These are phyloP conservation scores for Globisporangium irregulare DNA, from an alignment of 352 stramenopile genomes.

Conservation along the genomic window DNA sequence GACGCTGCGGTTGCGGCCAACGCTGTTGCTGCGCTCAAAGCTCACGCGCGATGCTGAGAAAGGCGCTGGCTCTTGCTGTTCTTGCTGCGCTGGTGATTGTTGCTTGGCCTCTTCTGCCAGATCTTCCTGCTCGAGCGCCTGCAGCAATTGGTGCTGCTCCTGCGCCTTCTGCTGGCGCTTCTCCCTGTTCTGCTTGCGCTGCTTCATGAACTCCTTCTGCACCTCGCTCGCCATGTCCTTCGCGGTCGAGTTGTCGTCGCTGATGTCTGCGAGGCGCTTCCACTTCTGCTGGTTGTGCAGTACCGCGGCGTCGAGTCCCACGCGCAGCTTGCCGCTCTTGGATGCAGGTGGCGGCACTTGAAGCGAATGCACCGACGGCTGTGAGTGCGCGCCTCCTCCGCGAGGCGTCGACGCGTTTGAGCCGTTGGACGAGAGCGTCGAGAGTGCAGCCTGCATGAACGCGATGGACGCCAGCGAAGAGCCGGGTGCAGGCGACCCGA, in stretches of 20 bases:
- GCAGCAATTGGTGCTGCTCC: slow-evolving; percentile 29
- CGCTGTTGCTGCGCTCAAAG: background rate
- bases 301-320: slow-evolving; percentile 61
- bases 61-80: too few species aligned
- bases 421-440: slow-evolving; percentile 8
- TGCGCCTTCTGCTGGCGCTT: slow-evolving; percentile 40
- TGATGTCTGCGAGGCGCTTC: slow-evolving; percentile 72
- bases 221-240: slow-evolving; percentile 85
- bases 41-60: too few species aligned
- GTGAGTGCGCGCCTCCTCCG: too few species aligned
- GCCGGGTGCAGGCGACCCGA: background rate
- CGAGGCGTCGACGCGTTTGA: slow-evolving; percentile 15
- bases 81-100: background rate
- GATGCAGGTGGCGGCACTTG: background rate
- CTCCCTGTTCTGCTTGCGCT: slow-evolving; percentile 22
- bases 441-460: slow-evolving; percentile 12
- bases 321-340: slow-evolving; percentile 29
- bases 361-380: background rate
- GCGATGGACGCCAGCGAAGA: slow-evolving; percentile 8
- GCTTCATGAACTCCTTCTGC: slow-evolving; percentile 63
- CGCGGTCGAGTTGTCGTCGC: slow-evolving; percentile 75
- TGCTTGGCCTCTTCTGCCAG: background rate
- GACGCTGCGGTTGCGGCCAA: background rate
- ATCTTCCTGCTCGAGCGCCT: slow-evolving; percentile 18
- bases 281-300: slow-evolving; percentile 83